These are phyloP conservation scores for Penicillium psychrofluorescens DNA, from an alignment of 495 filamentous ascomycete species.

Conservation along the genomic window DNA sequence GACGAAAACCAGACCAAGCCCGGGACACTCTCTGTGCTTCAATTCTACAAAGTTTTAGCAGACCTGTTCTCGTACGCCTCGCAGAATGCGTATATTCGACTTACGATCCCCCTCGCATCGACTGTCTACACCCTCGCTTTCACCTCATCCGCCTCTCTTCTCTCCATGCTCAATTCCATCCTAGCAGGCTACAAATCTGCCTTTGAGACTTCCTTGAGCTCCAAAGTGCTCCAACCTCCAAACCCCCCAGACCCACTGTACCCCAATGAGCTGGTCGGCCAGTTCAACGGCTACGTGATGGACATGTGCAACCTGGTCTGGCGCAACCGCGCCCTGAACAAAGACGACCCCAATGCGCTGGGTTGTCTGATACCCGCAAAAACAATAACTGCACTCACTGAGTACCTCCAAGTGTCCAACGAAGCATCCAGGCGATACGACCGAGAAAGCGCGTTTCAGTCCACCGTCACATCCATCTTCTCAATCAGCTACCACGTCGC, in stretches of 20 bases:
- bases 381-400: slow-evolving; percentile 38
- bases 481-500: slow-evolving; percentile 62
- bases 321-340: slow-evolving; percentile 68
- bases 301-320: slow-evolving; percentile 84
- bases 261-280: slow-evolving; percentile 46
- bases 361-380: slow-evolving; percentile 60
- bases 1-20: slow-evolving; percentile 15
- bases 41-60: slow-evolving; percentile 59
- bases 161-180: slow-evolving; percentile 67
- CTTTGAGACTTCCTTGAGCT: slow-evolving; percentile 59
- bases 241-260: slow-evolving; percentile 33
- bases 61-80: slow-evolving; percentile 47
- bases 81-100: slow-evolving; percentile 43
- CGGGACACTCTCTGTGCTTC: slow-evolving; percentile 41
- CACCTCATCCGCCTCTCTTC: slow-evolving; percentile 47
- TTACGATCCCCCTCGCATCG: slow-evolving; percentile 59
- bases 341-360: slow-evolving; percentile 59
- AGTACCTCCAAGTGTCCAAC: slow-evolving; percentile 35
- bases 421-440: slow-evolving; percentile 26
- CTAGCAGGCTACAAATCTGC: slow-evolving; percentile 62
- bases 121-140: slow-evolving; percentile 68
- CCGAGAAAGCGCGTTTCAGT: slow-evolving; percentile 31
- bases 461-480: slow-evolving; percentile 52
- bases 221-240: slow-evolving; percentile 21
- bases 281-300: slow-evolving; percentile 84